Conservation (phyloP, 352 stramenopile species). For the Thalassiosira hispida region DNA sequence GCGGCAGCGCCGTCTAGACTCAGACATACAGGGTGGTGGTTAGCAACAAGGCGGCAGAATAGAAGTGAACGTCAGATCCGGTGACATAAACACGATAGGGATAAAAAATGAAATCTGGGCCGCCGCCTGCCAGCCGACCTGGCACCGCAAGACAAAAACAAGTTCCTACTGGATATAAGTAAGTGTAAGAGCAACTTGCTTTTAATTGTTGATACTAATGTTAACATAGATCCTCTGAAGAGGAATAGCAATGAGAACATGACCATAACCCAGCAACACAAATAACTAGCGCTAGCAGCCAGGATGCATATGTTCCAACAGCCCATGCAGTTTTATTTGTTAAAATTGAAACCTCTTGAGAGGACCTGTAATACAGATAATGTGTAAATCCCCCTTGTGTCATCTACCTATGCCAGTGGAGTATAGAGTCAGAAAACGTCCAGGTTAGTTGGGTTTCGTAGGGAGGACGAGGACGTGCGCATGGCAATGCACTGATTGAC, state of each 20-base stretch:
- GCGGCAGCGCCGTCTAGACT: too few relatives aligned
- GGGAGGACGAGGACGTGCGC: background rate
- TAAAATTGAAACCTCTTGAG: slow-evolving; percentile 22
- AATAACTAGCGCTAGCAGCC: slow-evolving; percentile 11
- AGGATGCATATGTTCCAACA: slow-evolving; percentile 11
- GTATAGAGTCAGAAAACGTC: background rate
- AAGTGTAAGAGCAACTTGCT: too few relatives aligned
- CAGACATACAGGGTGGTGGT: too few relatives aligned
- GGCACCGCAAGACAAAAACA: too few relatives aligned
- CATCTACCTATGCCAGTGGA: background rate
- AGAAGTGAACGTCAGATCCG: too few relatives aligned
- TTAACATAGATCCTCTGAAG: slow-evolving; percentile 11
- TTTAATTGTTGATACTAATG: slow-evolving; percentile 21
- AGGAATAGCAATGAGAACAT: slow-evolving; percentile 22
- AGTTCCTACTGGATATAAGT: too few relatives aligned
- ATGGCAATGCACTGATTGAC: background rate
- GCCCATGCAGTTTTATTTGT: slow-evolving; percentile 18
- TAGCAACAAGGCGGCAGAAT: too few relatives aligned
- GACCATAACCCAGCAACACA: slow-evolving; percentile 17
- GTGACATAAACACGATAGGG: too few relatives aligned
- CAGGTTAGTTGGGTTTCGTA: too few relatives aligned
- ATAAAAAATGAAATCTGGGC: too few relatives aligned
- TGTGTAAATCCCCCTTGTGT: slow-evolving; percentile 2
- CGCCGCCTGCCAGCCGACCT: too few relatives aligned
- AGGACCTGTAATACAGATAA: slow-evolving; percentile 15